These are phyloP conservation scores for Aspergillus bombycis DNA, from an alignment of 2,329 filamentous ascomycete species.

Conservation along the genomic window DNA sequence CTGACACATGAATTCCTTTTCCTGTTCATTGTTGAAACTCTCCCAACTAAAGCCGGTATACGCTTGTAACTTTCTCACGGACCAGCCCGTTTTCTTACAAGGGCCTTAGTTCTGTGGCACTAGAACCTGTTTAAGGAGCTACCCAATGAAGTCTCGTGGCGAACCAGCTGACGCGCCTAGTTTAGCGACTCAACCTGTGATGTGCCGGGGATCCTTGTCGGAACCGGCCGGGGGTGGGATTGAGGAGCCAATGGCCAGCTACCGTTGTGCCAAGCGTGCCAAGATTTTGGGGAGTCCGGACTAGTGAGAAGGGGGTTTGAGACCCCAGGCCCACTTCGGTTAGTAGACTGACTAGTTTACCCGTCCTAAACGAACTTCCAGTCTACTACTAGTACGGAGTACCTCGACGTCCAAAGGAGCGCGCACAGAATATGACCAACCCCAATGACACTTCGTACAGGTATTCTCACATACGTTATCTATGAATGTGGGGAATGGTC, in stretches of 20 bases:
- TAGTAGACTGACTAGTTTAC: not conserved
- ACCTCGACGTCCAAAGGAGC: not conserved
- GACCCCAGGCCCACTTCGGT: not conserved
- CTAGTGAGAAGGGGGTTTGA: conserved; percentile 11
- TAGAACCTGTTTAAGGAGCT: not conserved
- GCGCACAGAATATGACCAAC: not conserved
- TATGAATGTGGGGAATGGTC: not conserved
- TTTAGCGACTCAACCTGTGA: conserved; percentile 9
- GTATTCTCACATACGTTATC: too few relatives aligned
- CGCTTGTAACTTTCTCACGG: not conserved
- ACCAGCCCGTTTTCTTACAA: not conserved
- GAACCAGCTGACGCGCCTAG: conserved; percentile 10
- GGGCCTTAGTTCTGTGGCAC: not conserved
- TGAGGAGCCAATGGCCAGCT: conserved; percentile 3
- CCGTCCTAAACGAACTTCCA: not conserved
- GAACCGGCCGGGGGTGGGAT: conserved; percentile 14
- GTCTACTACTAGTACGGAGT: not conserved
- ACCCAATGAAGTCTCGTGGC: conserved; percentile 7
- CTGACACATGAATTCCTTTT: not conserved
- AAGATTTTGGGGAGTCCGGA: conserved; percentile 11
- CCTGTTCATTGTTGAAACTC: not conserved
- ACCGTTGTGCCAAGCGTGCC: conserved; percentile 11
- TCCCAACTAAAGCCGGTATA: not conserved
- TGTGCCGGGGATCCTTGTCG: conserved; percentile 8
- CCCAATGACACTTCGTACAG: not conserved